These are phyloP conservation scores for Lunularia cruciata DNA, from an alignment of 225 moss, liverwort and hornwort species.

Conservation along the genomic window DNA sequence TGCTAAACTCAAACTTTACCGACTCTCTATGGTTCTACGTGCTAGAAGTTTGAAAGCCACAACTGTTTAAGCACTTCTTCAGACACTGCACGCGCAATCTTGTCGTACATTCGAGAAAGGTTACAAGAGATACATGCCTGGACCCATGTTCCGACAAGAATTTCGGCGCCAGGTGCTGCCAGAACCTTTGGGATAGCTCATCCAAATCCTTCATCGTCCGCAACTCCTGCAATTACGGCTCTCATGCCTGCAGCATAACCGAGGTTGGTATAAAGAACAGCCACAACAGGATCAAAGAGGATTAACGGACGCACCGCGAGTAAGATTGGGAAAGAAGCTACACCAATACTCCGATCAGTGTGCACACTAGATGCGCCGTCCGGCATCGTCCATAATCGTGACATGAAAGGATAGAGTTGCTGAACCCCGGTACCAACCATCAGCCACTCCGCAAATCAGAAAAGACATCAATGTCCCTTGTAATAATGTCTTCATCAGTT, in stretches of 20 bases:
- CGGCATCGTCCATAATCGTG: too few relatives aligned
- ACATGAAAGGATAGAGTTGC: too few relatives aligned
- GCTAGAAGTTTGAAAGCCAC: background rate
- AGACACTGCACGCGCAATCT: background rate
- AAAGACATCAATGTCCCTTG: too few relatives aligned
- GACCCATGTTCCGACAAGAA: conserved; percentile 91
- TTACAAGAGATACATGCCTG: conserved; percentile 47
- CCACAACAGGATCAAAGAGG: too few relatives aligned
- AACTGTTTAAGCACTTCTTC: background rate
- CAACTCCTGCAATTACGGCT: conserved; percentile 88
- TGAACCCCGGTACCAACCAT: too few relatives aligned
- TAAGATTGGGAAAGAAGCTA: too few relatives aligned
- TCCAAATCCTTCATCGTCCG: conserved; percentile 90
- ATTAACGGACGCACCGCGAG: too few relatives aligned
- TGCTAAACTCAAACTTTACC: background rate
- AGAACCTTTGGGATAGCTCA: conserved; percentile 96
- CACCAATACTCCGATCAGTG: too few relatives aligned
- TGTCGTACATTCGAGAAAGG: background rate
- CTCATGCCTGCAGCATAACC: conserved; percentile 56
- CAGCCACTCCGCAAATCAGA: too few relatives aligned
- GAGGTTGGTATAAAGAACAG: too few relatives aligned
- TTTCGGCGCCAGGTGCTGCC: conserved; percentile 79
- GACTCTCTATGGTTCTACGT: background rate
- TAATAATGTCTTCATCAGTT: too few relatives aligned
- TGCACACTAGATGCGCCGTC: too few relatives aligned